A percentile compares a stretch with the other conserved stretches of the same genome.
These are phyloP conservation scores for Lentinula sp. DNA, from an alignment of 768 basidiomycete species.

Conservation along the genomic window DNA sequence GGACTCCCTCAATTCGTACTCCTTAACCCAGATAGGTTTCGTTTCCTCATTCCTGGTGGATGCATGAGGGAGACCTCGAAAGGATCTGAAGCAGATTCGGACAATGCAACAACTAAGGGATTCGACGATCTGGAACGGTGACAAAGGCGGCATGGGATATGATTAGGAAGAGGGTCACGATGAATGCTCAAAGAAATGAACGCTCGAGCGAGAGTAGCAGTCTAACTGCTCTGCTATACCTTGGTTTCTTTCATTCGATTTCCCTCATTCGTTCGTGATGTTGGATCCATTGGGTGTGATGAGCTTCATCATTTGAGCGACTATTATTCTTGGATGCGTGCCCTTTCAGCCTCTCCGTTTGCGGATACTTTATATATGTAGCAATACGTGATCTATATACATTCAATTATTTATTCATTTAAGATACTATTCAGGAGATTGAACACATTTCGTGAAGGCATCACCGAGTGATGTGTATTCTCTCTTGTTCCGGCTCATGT, in stretches of 20 bases:
- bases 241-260: too few species aligned
- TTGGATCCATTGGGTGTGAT: neutral
- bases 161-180: neutral
- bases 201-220: too few species aligned
- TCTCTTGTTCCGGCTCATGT: too few species aligned
- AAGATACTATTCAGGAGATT: neutral
- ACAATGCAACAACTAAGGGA: neutral
- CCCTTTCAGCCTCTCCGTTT: neutral
- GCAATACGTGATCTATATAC: neutral
- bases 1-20: slow-evolving; percentile 47
- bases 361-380: neutral
- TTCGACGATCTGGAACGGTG: slow-evolving; percentile 7
- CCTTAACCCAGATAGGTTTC: slow-evolving; percentile 42
- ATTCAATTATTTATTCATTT: neutral
- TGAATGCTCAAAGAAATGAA: neutral
- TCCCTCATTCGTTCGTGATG: too few species aligned
- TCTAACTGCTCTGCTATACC: too few species aligned
- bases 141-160: neutral
- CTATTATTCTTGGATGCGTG: neutral
- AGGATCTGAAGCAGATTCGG: neutral
- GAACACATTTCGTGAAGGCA: too few species aligned
- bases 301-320: too few species aligned
- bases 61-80: slow-evolving; percentile 29
- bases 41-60: slow-evolving; percentile 50
- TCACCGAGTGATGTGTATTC: too few species aligned